These are phyloP conservation scores for Dinochytrium kinnereticum DNA, from an alignment of 371 early-diverging fungal genomes.

Conservation along the genomic window DNA sequence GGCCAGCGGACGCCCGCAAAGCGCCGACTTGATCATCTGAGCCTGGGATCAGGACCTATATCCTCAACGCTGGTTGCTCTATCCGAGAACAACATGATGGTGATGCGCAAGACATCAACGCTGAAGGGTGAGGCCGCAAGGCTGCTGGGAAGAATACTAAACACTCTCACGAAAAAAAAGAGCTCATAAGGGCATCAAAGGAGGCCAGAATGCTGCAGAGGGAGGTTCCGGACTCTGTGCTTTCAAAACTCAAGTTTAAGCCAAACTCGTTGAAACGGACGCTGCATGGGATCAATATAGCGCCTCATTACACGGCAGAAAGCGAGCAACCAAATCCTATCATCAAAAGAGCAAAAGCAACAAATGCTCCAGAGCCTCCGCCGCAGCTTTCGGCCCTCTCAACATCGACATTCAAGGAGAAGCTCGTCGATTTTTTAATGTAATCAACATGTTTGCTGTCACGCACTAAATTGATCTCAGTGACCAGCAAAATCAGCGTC, in stretches of 20 bases:
- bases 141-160: not conserved
- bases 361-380: slow-evolving; percentile 11
- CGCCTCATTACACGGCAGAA: slow-evolving; percentile 32
- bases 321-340: slow-evolving; percentile 23
- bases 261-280: slow-evolving; percentile 34
- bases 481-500: slow-evolving; percentile 50
- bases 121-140: not conserved
- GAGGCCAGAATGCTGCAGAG: slow-evolving; percentile 36
- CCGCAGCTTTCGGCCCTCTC: not conserved
- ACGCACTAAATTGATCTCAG: slow-evolving; percentile 21
- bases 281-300: not conserved
- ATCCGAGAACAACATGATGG: slow-evolving; percentile 4
- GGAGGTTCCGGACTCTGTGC: slow-evolving; percentile 42
- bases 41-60: not conserved
- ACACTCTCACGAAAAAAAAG: slow-evolving; percentile 19
- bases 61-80: slow-evolving; percentile 6
- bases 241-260: slow-evolving; percentile 46
- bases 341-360: slow-evolving; percentile 1
- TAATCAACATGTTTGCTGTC: slow-evolving; percentile 15
- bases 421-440: slow-evolving; percentile 56
- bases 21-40: not conserved
- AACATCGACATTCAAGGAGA: slow-evolving; percentile 43
- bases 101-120: slow-evolving; percentile 7
- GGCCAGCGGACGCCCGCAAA: not conserved
- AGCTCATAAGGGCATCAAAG: slow-evolving; percentile 46